These are phyloP conservation scores for Penicillium polonicum DNA, from an alignment of 2,329 filamentous ascomycete genomes.

Conservation along the genomic window DNA sequence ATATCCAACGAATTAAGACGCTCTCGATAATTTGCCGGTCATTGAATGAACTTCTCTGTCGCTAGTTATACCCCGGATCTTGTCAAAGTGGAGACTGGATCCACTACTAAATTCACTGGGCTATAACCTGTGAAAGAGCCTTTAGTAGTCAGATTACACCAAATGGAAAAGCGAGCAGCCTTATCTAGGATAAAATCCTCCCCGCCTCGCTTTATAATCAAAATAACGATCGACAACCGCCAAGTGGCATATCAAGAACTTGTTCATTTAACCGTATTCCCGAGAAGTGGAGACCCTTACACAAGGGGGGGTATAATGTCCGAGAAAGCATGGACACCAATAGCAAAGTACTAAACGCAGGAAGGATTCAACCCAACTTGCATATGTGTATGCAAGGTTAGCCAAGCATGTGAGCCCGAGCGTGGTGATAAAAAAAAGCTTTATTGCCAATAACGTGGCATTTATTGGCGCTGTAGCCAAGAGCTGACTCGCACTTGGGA, in stretches of 20 bases:
- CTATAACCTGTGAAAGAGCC: not conserved
- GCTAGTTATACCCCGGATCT: not conserved
- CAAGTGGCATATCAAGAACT: not conserved
- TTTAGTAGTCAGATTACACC: not conserved
- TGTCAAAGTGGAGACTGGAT: not conserved
- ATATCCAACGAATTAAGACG: not conserved
- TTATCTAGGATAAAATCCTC: not conserved
- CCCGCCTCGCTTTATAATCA: not conserved
- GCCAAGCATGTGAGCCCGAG: not conserved
- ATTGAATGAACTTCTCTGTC: not conserved
- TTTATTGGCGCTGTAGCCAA: slow-evolving; percentile 14
- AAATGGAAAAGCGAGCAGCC: not conserved
- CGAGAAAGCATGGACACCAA: not conserved
- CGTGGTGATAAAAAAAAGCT: slow-evolving; percentile 12
- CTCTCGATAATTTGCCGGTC: not conserved
- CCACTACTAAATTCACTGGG: not conserved
- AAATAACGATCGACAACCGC: not conserved
- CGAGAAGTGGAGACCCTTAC: not conserved
- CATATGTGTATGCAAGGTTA: not conserved
- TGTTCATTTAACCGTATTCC: not conserved
- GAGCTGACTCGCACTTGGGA: not conserved
- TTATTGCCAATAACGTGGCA: slow-evolving; percentile 15
- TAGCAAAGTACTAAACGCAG: slow-evolving; percentile 1
- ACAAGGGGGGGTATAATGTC: too few relatives aligned
- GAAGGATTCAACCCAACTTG: not conserved